phyloP scores from a whole-genome alignment of 768 basidiomycete genomes.

The Macrolepiota dolichaula region DNA sequence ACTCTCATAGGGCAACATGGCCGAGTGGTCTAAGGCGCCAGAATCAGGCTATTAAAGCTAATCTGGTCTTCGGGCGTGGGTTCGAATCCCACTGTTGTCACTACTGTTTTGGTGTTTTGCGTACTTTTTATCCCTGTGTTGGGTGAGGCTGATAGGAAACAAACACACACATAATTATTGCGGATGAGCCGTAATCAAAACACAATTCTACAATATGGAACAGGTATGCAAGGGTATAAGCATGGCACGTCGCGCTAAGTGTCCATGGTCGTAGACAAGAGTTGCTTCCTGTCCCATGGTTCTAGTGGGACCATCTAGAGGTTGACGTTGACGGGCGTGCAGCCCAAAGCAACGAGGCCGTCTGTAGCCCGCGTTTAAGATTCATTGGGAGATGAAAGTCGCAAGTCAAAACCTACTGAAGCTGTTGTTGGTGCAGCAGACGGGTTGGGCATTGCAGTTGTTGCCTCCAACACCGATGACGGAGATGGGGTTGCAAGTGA shows the following conservation, averaged over 20 bases:
- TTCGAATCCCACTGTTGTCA: conserved; percentile 29
- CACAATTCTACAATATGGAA: background rate
- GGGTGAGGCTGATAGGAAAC: background rate
- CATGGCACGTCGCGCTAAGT: background rate
- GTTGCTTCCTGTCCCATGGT: background rate
- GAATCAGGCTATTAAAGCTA: conserved; percentile 12
- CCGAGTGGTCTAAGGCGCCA: conserved; percentile 21
- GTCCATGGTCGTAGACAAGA: background rate
- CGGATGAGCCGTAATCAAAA: background rate
- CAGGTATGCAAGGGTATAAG: conserved; percentile 1
- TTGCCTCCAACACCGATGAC: conserved; percentile 2
- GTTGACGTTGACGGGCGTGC: conserved; percentile 12
- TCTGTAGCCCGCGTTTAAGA: background rate
- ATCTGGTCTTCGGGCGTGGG: conserved; percentile 29
- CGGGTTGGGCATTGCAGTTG: conserved; percentile 8
- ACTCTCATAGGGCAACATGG: conserved; percentile 15
- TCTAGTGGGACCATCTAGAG: background rate
- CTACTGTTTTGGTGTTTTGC: background rate
- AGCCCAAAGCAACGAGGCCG: conserved; percentile 10
- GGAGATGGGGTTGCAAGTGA: conserved; percentile 6
- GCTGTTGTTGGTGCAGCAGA: conserved; percentile 3
- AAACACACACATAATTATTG: background rate
- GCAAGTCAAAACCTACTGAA: conserved; percentile 6
- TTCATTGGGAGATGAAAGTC: background rate
- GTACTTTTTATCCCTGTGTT: background rate